Evolutionary conservation across 2,329 filamentous ascomycete species (phyloP), one percentile per base, ranked within the genome.

Genomic region (Sporothrix humicola): DNA sequence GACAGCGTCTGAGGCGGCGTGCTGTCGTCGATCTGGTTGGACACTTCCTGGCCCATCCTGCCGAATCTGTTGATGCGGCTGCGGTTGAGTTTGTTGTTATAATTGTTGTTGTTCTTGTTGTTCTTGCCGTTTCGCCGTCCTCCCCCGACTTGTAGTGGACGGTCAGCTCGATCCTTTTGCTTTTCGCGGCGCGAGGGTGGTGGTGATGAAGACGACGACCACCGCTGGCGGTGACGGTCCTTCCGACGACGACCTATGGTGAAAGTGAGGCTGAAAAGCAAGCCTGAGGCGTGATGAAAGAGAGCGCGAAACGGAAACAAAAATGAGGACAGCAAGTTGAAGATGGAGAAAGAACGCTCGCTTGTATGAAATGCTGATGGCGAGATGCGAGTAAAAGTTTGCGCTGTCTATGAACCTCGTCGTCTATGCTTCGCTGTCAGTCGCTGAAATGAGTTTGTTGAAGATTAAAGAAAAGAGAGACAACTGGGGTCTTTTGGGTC

Each of bases 1-100:
- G 87, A 83, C 15, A 98, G 86, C 0, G 90, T 93, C 71, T 85
- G 80, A 1, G 95, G 89, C 52, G 84, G 83, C 71, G 88, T 89
- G 76, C 87, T 86, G 76, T 92, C 89, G 79, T 91, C 88, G 76
- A 95, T 82, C 72, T 88, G 84, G 46, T 84, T 86, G 31, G 93
- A 97, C 77, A 90, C 87, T 80, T 97, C 93, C 81, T 97, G 94
- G 74, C 95, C 95, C 95, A 98, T 98, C 73, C 84, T 93, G 77
- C 65, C 46, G 23, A 56, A 48, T 31, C 56, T 71, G 66, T 44
- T 44, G 48, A 12, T 23, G 9, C 31, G 46, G 61, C 7, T 37
- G 31, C 31, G 31, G 31, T 37, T 37, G 31, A 37, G 5, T 37
- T 37, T 37, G 31, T 48, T 65, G 59, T 42, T 63, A 1, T 37